Conservation (phyloP, 257 asterid species). For the Solanum bulbocastanum region DNA sequence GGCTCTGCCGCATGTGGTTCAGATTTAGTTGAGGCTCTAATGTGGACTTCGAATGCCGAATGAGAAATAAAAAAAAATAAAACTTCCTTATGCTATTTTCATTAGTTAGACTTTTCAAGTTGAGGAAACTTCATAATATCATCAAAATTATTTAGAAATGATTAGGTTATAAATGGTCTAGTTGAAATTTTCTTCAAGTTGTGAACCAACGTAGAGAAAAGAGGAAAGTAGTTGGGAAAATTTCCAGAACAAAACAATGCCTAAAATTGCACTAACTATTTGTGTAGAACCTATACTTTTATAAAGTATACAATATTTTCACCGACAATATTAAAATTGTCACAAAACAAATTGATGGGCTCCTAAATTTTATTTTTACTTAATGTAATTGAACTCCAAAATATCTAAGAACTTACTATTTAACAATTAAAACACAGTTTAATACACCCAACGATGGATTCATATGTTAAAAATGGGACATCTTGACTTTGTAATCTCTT, state of each 20-base stretch:
- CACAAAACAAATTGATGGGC: background rate
- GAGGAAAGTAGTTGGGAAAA: background rate
- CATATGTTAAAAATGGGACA: background rate
- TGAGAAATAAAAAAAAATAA: background rate
- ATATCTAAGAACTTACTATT: background rate
- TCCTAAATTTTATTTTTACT: background rate
- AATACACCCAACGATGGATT: background rate
- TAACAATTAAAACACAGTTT: background rate
- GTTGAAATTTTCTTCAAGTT: background rate
- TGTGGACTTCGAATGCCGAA: rapidly evolving
- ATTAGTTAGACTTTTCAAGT: background rate
- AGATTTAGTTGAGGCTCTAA: too few relatives aligned
- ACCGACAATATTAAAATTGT: background rate
- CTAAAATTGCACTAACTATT: background rate
- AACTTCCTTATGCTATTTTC: background rate
- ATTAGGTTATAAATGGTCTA: background rate
- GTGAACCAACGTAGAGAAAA: background rate
- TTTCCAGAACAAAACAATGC: background rate
- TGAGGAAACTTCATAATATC: background rate
- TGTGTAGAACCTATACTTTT: background rate
- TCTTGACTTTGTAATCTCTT: background rate
- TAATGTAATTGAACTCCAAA: background rate
- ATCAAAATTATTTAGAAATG: background rate
- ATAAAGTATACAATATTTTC: background rate
- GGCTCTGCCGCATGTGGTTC: too few relatives aligned